These are phyloP conservation scores for Sisymbrium altissimum DNA, from an alignment of 345 rosid genomes.

Conservation along the genomic window DNA sequence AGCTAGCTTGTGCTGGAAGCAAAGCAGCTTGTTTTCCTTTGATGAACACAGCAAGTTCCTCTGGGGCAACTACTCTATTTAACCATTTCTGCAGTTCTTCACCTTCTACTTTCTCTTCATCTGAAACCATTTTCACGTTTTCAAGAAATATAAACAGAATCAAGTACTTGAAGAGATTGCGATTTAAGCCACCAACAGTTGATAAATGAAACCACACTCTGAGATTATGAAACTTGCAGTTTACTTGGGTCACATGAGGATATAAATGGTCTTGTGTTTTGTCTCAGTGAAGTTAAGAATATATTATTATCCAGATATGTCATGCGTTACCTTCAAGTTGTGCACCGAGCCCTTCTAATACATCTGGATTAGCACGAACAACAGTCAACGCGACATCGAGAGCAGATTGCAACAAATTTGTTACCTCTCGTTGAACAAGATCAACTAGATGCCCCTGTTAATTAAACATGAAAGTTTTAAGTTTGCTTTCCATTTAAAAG, in stretches of 20 bases:
- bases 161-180: not conserved
- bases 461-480: not conserved
- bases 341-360: conserved; percentile 94
- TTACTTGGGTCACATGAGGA: not conserved
- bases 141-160: not conserved
- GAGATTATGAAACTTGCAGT: not conserved
- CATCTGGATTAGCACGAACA: conserved; percentile 77
- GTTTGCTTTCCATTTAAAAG: conserved; percentile 6
- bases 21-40: conserved; percentile 53
- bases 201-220: not conserved
- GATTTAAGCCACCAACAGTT: not conserved
- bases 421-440: conserved; percentile 91
- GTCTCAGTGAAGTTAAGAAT: not conserved
- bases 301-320: not conserved
- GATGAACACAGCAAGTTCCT: conserved; percentile 62
- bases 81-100: conserved; percentile 85
- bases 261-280: not conserved
- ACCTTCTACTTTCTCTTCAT: conserved; percentile 91
- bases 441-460: conserved; percentile 81
- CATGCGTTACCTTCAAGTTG: conserved; percentile 70
- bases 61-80: conserved; percentile 70
- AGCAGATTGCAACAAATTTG: conserved; percentile 69
- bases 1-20: conserved; percentile 47
- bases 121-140: conserved; percentile 35
- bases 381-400: conserved; percentile 67